These are phyloP conservation scores for Torulaspora indica DNA, from an alignment of 805 yeast species.

Conservation along the genomic window DNA sequence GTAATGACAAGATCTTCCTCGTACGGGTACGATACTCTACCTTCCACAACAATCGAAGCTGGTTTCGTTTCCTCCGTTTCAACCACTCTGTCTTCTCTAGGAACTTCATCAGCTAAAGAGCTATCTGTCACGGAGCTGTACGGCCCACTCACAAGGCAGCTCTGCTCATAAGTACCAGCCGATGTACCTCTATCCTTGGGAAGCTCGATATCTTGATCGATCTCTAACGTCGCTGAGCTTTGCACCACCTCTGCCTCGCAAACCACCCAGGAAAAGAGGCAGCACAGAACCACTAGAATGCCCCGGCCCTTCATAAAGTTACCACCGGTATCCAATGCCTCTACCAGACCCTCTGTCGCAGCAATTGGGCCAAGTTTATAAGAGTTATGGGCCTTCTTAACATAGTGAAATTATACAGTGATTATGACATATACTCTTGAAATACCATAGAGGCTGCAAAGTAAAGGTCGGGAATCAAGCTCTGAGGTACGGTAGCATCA, in stretches of 20 bases:
- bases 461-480: not conserved
- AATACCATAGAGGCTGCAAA: not conserved
- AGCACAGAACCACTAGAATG: slow-evolving; percentile 1
- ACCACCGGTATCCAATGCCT: not conserved
- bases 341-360: not conserved
- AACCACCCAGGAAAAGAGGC: not conserved
- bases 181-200: slow-evolving; percentile 1
- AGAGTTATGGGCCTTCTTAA: not conserved
- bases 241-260: not conserved
- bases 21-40: slow-evolving; percentile 41
- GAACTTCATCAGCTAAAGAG: not conserved
- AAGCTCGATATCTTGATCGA: slow-evolving; percentile 9
- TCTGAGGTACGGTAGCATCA: not conserved
- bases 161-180: slow-evolving; percentile 1
- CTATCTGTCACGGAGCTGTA: not conserved
- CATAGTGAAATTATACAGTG: not conserved
- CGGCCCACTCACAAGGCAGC: slow-evolving; percentile 1
- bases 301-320: slow-evolving; percentile 3
- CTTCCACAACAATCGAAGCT: slow-evolving; percentile 1
- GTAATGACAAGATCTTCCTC: slow-evolving; percentile 56
- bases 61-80: not conserved
- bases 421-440: not conserved
- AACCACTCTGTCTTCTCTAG: not conserved
- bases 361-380: not conserved
- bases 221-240: slow-evolving; percentile 2